Evolutionary conservation across 2,329 filamentous ascomycete species (phyloP).

Genomic region (Coniella lustricola): DNA sequence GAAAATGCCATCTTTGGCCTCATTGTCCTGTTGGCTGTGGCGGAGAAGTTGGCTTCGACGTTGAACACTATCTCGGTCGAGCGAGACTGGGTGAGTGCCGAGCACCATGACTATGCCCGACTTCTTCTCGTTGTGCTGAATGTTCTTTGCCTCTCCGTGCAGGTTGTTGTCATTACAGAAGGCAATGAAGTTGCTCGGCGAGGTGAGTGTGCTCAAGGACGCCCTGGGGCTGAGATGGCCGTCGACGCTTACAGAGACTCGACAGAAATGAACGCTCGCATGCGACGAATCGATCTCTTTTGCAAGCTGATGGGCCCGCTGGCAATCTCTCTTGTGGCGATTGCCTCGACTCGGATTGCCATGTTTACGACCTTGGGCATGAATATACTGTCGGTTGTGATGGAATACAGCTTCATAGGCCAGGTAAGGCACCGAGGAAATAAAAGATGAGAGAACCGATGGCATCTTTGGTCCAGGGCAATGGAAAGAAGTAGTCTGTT

Average conservation of each 20-base stretch:
- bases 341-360: slow-evolving; percentile 36
- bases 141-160: slow-evolving; percentile 9
- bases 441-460: too few species aligned
- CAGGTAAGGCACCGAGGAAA: too few species aligned
- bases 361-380: slow-evolving; percentile 40
- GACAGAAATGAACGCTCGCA: slow-evolving; percentile 42
- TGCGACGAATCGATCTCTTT: slow-evolving; percentile 51
- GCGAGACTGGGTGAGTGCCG: slow-evolving; percentile 58
- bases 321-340: slow-evolving; percentile 41
- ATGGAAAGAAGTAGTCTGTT: too few species aligned
- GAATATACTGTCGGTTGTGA: slow-evolving; percentile 37
- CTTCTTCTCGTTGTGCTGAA: background rate
- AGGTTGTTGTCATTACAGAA: slow-evolving; percentile 43
- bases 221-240: too few species aligned
- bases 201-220: slow-evolving; percentile 10
- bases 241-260: slow-evolving; percentile 5
- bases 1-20: slow-evolving; percentile 25
- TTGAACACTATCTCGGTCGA: slow-evolving; percentile 64
- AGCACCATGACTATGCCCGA: too few species aligned
- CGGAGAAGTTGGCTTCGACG: slow-evolving; percentile 57
- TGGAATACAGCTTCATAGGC: slow-evolving; percentile 45
- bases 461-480: too few species aligned
- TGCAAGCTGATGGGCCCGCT: slow-evolving; percentile 51
- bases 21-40: slow-evolving; percentile 49
- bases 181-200: slow-evolving; percentile 25